Evolutionary conservation across 2,329 filamentous ascomycete genomes (phyloP).

Genomic region (Calonectria crousiana): DNA sequence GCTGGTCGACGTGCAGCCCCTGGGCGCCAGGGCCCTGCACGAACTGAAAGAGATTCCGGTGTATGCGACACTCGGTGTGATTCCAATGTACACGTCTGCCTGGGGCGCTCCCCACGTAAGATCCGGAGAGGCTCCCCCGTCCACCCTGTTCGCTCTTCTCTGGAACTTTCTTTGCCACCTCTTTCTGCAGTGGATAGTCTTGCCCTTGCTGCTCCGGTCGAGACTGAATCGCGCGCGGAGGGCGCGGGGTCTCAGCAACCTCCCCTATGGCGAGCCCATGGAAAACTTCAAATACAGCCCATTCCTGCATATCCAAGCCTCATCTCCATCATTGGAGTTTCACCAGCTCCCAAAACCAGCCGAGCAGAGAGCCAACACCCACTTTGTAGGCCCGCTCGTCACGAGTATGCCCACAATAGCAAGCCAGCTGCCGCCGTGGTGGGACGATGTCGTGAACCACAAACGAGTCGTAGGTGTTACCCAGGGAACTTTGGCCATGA

Average conservation of each 20-base stretch:
- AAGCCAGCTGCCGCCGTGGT: conserved; percentile 47
- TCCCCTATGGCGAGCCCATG: conserved; percentile 46
- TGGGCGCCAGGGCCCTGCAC: conserved; percentile 50
- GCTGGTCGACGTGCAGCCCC: conserved; percentile 54
- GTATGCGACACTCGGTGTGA: conserved; percentile 55
- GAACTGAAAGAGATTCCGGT: conserved; percentile 50
- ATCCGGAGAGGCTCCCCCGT: conserved; percentile 48
- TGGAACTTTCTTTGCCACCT: conserved; percentile 46
- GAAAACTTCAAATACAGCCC: conserved; percentile 53
- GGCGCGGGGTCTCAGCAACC: conserved; percentile 41
- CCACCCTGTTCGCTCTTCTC: conserved; percentile 39
- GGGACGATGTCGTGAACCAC: conserved; percentile 46
- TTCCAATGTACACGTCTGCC: conserved; percentile 52
- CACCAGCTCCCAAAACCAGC: conserved; percentile 38
- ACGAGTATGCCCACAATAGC: conserved; percentile 29
- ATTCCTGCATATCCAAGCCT: conserved; percentile 54
- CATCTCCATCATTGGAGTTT: conserved; percentile 50
- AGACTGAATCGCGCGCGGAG: conserved; percentile 48
- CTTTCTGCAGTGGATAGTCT: conserved; percentile 42
- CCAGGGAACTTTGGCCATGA: conserved; percentile 53
- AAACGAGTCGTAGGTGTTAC: conserved; percentile 51
- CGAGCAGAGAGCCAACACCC: conserved; percentile 33
- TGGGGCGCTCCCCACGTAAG: conserved; percentile 46
- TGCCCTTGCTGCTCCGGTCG: conserved; percentile 44
- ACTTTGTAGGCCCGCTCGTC: conserved; percentile 52